Evolutionary conservation across 352 stramenopile genomes (phyloP).

Genomic region (Thraustochytrium aureum): DNA sequence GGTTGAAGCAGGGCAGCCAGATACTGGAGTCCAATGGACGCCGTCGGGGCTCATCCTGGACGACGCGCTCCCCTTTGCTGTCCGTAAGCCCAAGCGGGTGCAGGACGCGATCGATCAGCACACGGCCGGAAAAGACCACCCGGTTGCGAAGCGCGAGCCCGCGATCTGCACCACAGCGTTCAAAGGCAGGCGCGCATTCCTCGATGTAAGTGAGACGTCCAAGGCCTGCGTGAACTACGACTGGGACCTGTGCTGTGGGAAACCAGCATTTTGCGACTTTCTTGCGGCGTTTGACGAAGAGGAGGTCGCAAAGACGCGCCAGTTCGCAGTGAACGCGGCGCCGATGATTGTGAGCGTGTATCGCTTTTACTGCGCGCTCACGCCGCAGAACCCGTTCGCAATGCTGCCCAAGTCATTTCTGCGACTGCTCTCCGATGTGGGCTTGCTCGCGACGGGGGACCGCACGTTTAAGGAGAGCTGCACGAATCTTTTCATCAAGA

Average conservation of each 20-base stretch:
- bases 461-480: background rate
- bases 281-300: slow-evolving; percentile 33
- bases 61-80: background rate
- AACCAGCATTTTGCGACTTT: slow-evolving; percentile 38
- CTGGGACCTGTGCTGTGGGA: slow-evolving; percentile 33
- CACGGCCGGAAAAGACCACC: background rate
- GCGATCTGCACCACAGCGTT: slow-evolving; percentile 16
- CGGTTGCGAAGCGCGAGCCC: background rate
- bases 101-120: background rate
- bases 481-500: slow-evolving; percentile 40
- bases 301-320: background rate
- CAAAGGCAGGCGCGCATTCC: slow-evolving; percentile 23
- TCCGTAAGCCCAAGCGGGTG: slow-evolving; percentile 15
- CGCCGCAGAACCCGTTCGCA: slow-evolving; percentile 47
- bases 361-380: slow-evolving; percentile 38
- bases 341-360: slow-evolving; percentile 38
- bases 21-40: slow-evolving; percentile 34
- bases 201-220: slow-evolving; percentile 21
- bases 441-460: background rate
- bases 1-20: slow-evolving; percentile 20
- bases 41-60: slow-evolving; percentile 16
- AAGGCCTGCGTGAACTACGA: slow-evolving; percentile 25
- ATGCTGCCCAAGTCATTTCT: slow-evolving; percentile 30
- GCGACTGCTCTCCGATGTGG: slow-evolving; percentile 20
- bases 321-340: background rate